Evolutionary conservation across 2,329 filamentous ascomycete species (phyloP).

Genomic region (Aspergillus ochraceoroseus): DNA sequence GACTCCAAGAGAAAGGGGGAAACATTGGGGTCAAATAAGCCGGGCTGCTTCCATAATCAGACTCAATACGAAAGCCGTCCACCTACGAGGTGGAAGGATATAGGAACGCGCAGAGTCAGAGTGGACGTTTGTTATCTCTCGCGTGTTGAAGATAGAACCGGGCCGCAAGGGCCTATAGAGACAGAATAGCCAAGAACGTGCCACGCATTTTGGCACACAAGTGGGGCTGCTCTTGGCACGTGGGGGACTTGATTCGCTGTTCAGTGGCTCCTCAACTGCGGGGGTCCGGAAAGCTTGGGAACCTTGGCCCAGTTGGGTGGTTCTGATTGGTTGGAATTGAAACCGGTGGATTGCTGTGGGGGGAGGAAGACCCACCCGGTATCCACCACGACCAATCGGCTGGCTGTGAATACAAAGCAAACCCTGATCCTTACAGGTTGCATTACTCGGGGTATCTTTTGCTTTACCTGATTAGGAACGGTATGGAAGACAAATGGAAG

Average conservation of each 20-base stretch:
- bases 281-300: slow-evolving; percentile 15
- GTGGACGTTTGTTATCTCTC: background rate
- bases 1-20: background rate
- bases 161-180: slow-evolving; percentile 19
- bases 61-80: no score
- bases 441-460: background rate
- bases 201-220: slow-evolving; percentile 14
- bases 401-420: background rate
- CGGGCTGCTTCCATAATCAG: background rate
- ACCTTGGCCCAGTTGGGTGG: background rate
- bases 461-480: background rate
- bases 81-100: slow-evolving; percentile 11
- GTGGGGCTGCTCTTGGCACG: slow-evolving; percentile 21
- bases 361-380: background rate
- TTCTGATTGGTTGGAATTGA: background rate
- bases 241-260: slow-evolving; percentile 18
- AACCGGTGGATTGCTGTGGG: no score
- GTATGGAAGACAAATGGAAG: background rate
- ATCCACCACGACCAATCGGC: background rate
- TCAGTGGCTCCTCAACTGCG: background rate
- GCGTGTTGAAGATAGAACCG: background rate
- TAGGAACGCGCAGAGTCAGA: slow-evolving; percentile 5
- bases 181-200: slow-evolving; percentile 22
- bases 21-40: background rate
- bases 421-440: background rate